Base-by-base conservation (phyloP, 306 rosid genomes). In the Fragaria iinumae region DNA sequence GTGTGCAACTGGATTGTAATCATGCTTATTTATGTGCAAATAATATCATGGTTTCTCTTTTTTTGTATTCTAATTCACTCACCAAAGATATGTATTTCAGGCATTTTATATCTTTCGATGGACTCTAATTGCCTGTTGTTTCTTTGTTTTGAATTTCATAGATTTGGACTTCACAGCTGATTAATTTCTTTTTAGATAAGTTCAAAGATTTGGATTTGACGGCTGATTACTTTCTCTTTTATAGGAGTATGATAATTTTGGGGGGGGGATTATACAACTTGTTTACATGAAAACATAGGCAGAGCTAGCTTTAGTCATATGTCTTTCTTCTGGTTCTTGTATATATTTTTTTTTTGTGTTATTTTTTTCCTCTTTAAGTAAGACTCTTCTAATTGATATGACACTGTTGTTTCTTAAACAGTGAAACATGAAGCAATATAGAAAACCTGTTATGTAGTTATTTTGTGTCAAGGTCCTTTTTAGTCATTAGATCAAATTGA, bases 401-500 rank as follows among this genome's bases (percentile, higher is more conserved):
- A n/a, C 49, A 36, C 36, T 56, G 6, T 20, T 23, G 18, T 73
- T 5, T 5, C 67, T 11, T 41, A 41, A 7, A 41, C 44, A 41
- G 10, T 21, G 17, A 36, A 64, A 65, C 11, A 32, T 39, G 67
- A 56, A 41, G 39, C 60, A 32, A 55, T 72, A 36, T 72, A 0
- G 8, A 5, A 53, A 56, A 5, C 66, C 23, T 39, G 16, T 73
- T 20, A 2, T 39, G 23, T 20, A 25, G 34, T 56, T 56, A 23
- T 39, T 41, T 32, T 73, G 23, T 41, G 44, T 11, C 57, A 21
- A 5, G 66, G 67, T 73, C 52, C 67, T 56, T 72, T 8, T 73
- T 41, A 52, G 76, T 38, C 25, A 2, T 38, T 55, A 36, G 76
- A 56, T 72, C 36, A n/a, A 50, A n/a, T 20, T 7, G 8, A 59